Base-by-base conservation (phyloP, 495 filamentous ascomycete species). In the Saxispiralis lemnorum region DNA sequence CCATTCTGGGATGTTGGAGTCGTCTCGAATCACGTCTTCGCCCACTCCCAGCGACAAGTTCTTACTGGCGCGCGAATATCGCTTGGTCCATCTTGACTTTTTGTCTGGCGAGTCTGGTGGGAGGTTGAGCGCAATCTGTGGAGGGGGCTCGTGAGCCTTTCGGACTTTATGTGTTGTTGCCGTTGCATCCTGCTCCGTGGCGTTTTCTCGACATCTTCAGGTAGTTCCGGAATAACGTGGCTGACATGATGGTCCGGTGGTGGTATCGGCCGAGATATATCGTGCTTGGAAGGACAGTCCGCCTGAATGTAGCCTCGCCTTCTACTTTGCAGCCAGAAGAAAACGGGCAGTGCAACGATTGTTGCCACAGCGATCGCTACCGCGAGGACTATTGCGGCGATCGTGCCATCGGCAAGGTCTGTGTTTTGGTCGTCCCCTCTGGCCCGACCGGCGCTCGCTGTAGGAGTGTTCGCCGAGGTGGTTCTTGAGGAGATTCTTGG, bases 121-220 rank as follows among this genome's bases (percentile, higher is more conserved):
- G 6, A 55, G 32, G 31, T 50, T 30, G 10, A 55, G 42, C 2
- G 38, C 49, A 15, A 57, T 47, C 38, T 58, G 55, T n/a, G 59
- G 57, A 35, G 53, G 46, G 1, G 32, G 46, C 12, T 56, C 53
- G 0, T 43, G 42, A 9, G 24, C 5, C 24, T 28, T 28, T 4
- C 4, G 24, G 24, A 9, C 24, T 28, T 28, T 4, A 28, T 28
- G 24, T 28, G 24, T 9, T 28, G 24, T 9, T 28, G 24, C 24
- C 9, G 24, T 28, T 28, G 24, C 24, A 28, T 28, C 24, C 9
- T 21, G 2, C 21, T 34, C 2, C 30, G 41, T 2, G 14, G 41
- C 2, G 40, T 39, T 31, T 58, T 62, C 37, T 59, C 59, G 0
- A 59, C 35, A 40, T 59, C 57, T 43, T 16, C 37, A 2, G 48